These are phyloP conservation scores for Pseudocercospora musae DNA, from an alignment of 2,329 filamentous ascomycete genomes.

Conservation along the genomic window DNA sequence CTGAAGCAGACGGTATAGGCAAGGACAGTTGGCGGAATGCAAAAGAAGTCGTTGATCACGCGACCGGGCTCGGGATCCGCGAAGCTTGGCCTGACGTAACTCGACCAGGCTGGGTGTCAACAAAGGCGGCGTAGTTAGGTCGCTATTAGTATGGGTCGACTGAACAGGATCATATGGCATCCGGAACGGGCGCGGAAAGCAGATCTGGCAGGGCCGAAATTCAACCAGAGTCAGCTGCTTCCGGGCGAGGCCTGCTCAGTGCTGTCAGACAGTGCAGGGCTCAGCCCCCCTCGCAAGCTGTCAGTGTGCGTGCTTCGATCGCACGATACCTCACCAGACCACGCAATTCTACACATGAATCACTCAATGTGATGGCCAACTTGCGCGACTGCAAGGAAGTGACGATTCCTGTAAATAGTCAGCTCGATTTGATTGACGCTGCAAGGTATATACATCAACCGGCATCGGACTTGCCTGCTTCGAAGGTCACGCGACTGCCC, in stretches of 20 bases:
- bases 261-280: not conserved
- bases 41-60: not conserved
- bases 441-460: conserved; percentile 1
- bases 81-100: not conserved
- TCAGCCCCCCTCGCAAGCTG: not conserved
- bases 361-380: not conserved
- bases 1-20: not conserved
- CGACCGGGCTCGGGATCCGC: not conserved
- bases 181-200: not conserved
- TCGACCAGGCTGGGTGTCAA: not conserved
- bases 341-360: not conserved
- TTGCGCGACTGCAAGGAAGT: not conserved
- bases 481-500: not conserved
- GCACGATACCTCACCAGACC: not conserved
- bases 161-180: not conserved
- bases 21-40: not conserved
- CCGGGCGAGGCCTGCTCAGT: not conserved
- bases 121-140: not conserved
- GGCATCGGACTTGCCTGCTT: conserved; percentile 3
- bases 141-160: not conserved
- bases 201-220: not conserved
- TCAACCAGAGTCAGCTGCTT: not conserved
- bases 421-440: not conserved
- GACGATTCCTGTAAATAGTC: not conserved
- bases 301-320: not conserved